Conservation (phyloP, 2,329 filamentous ascomycete genomes). For the Hirsutella rhossiliensis region DNA sequence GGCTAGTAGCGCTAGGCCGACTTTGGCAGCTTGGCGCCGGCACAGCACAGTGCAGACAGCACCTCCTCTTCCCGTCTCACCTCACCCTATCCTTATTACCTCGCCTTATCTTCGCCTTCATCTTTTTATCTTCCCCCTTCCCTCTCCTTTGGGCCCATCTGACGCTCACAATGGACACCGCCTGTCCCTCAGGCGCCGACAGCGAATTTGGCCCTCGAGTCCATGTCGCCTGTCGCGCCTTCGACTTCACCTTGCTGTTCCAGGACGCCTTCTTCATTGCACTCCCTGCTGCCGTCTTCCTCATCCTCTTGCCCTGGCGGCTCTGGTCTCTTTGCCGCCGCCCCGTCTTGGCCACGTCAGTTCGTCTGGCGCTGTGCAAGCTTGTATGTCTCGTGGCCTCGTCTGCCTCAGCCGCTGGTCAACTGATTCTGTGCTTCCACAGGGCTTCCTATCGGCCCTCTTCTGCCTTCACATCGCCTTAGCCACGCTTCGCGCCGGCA, state of each 20-base stretch:
- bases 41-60: neutral
- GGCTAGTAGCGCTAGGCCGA: neutral
- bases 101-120: no score
- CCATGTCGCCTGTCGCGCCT: neutral
- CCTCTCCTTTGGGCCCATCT: no score
- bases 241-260: constrained; percentile 1
- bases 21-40: neutral
- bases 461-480: neutral
- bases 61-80: neutral
- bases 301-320: neutral
- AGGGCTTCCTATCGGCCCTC: neutral
- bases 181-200: neutral
- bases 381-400: neutral
- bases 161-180: neutral
- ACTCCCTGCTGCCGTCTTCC: neutral
- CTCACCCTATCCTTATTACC: no score
- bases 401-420: neutral
- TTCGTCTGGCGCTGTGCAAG: neutral
- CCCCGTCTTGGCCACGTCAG: neutral
- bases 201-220: neutral
- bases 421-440: neutral
- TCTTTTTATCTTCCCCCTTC: no score
- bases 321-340: neutral
- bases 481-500: neutral
- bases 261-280: neutral